Evolutionary conservation across 169 alveolate genomes (phyloP), one percentile per base, ranked within the genome.

Genomic region (Prorocentrum cordatum): DNA sequence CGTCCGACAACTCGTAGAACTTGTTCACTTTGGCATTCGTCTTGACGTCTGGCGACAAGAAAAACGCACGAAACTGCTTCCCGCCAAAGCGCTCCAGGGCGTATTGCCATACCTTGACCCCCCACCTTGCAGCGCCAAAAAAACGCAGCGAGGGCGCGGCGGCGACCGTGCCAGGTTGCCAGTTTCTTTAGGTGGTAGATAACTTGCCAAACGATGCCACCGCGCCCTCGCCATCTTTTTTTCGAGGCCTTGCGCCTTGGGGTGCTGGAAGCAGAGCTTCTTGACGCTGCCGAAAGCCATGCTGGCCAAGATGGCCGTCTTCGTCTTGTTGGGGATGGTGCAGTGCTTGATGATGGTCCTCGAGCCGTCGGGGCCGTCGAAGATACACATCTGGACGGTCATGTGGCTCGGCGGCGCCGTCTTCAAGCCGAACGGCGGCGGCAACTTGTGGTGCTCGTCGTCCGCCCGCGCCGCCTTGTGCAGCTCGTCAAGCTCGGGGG

Each of bases 1-100:
- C 84, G 33, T 47, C 84, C n/a, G 61, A 39, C 42, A 47, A 47
- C 24, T 73, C 84, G 33, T 73, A 67, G 24, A 73, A 73, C 18
- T n/a, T n/a, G n/a, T 24, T 29, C 6, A 26, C 18, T 5, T 59
- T 18, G 29, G 58, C 16, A 6, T 39, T 70, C 5, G 7, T 22
- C 12, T n/a, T 6, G 1, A n/a, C n/a, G n/a, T n/a, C n/a, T n/a
- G n/a, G n/a, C n/a, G n/a, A n/a, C n/a, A 33, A 24, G 45, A 32
- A 50, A 0, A 31, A 31, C 10, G 31, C 3, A 3, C 50, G 45
- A 54, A 72, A 47, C 3, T 29, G 45, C 29, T n/a, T 47, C 16
- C 84, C 67, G 6, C 84, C 70, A 18, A 72, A 2, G 59, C 18
- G 12, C 26, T 50, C 84, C 10, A 73, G 29, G 42, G 47, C 29